These are phyloP conservation scores for Apiospora kogelbergensis DNA, from an alignment of 2,329 filamentous ascomycete genomes.

Conservation along the genomic window DNA sequence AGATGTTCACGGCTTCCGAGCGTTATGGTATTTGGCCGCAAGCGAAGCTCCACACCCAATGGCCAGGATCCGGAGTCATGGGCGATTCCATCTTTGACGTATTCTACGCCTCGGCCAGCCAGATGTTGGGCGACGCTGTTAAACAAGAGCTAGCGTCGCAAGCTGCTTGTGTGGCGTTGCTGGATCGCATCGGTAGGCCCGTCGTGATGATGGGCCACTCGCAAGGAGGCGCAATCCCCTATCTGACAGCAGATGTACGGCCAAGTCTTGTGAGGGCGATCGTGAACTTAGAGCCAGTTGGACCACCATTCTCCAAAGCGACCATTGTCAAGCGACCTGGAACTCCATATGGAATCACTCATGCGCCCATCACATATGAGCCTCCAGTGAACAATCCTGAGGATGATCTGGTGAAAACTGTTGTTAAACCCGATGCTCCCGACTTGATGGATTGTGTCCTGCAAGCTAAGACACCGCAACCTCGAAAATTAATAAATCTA, in stretches of 20 bases:
- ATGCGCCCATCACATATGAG: constrained; percentile 47
- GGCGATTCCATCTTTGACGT: constrained; percentile 41
- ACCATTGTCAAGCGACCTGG: constrained; percentile 34
- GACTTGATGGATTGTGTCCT: constrained; percentile 29
- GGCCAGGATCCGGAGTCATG: constrained; percentile 39
- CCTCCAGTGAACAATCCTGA: constrained; percentile 39
- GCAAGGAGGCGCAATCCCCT: constrained; percentile 42
- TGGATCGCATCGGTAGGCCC: constrained; percentile 43
- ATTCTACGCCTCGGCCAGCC: constrained; percentile 41
- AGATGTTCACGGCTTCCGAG: constrained; percentile 37
- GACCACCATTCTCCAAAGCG: constrained; percentile 46
- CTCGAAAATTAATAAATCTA: constrained; percentile 38
- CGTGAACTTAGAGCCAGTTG: constrained; percentile 45
- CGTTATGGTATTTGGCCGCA: constrained; percentile 38
- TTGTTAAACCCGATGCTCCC: constrained; percentile 22
- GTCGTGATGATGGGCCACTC: constrained; percentile 45
- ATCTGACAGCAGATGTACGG: constrained; percentile 41
- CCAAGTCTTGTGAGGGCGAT: constrained; percentile 41
- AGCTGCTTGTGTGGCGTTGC: constrained; percentile 39
- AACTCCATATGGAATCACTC: constrained; percentile 45
- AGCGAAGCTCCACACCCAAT: constrained; percentile 41
- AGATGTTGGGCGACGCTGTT: constrained; percentile 32
- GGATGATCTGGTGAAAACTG: constrained; percentile 33
- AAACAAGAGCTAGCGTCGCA: constrained; percentile 38
- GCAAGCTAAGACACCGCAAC: constrained; percentile 34